Percentiles rank a stretch among this genome's conserved stretches.
Evolutionary conservation across 768 basidiomycete genomes (phyloP).

Genomic region (Astraeus odoratus): DNA sequence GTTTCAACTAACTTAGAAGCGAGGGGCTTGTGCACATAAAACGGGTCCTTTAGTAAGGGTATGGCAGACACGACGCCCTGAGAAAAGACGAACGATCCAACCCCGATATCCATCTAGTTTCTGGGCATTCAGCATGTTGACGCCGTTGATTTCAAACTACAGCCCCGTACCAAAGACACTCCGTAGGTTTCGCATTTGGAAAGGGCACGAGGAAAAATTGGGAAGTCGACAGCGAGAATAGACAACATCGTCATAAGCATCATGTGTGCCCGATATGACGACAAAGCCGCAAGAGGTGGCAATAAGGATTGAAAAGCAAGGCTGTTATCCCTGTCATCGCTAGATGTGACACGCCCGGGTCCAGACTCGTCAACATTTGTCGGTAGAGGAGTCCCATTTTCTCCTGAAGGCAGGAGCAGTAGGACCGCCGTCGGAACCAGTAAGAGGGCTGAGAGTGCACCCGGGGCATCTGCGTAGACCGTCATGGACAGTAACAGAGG

Average conservation of each 20-base stretch:
- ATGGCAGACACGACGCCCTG: slow-evolving; percentile 90
- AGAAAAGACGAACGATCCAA: slow-evolving; percentile 96
- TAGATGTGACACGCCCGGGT: background rate
- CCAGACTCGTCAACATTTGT: slow-evolving; percentile 26
- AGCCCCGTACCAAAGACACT: slow-evolving; percentile 70
- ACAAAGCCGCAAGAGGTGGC: slow-evolving; percentile 64
- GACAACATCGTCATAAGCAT: slow-evolving; percentile 86
- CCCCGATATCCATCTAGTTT: slow-evolving; percentile 91
- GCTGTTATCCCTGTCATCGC: background rate
- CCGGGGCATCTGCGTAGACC: slow-evolving; percentile 54
- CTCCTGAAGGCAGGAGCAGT: slow-evolving; percentile 35
- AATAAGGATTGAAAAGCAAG: slow-evolving; percentile 4
- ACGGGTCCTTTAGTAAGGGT: slow-evolving; percentile 61
- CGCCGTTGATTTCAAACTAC: background rate
- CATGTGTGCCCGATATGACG: slow-evolving; percentile 90
- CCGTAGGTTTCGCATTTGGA: slow-evolving; percentile 95
- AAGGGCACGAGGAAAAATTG: slow-evolving; percentile 77
- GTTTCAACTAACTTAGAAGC: slow-evolving; percentile 44
- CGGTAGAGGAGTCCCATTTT: slow-evolving; percentile 45
- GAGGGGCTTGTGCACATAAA: slow-evolving; percentile 42
- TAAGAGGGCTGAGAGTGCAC: slow-evolving; percentile 43
- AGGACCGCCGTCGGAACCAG: slow-evolving; percentile 39
- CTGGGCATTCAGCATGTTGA: background rate
- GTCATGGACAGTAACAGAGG: slow-evolving; percentile 86
- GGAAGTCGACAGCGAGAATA: slow-evolving; percentile 95